Percentiles rank a stretch among this genome's conserved stretches.
These are phyloP conservation scores for Verticillium nonalfalfae DNA, from an alignment of 2,329 filamentous ascomycete species.

Conservation along the genomic window DNA sequence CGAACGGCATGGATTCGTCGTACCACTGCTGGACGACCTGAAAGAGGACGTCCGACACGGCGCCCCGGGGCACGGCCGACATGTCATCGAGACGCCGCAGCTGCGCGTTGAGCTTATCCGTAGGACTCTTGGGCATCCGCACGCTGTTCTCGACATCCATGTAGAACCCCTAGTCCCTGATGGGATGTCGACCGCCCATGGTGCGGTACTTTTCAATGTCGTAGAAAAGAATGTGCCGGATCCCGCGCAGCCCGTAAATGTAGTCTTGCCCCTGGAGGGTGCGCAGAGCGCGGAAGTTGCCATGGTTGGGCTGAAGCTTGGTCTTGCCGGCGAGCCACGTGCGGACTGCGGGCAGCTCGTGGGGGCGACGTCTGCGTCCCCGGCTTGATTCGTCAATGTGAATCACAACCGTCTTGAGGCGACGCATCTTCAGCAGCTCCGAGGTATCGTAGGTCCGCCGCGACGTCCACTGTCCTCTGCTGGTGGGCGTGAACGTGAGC, in stretches of 20 bases:
- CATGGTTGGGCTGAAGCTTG: slow-evolving; percentile 29
- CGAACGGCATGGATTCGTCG: slow-evolving; percentile 6
- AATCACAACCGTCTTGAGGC: slow-evolving; percentile 32
- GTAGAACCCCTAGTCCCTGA: slow-evolving; percentile 25
- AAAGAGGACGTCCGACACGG: slow-evolving; percentile 11
- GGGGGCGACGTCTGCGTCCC: slow-evolving; percentile 22
- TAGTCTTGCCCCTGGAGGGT: slow-evolving; percentile 38
- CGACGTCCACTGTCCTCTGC: slow-evolving; percentile 22
- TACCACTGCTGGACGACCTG: slow-evolving; percentile 16
- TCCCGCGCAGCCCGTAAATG: slow-evolving; percentile 34
- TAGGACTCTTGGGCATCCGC: slow-evolving; percentile 13
- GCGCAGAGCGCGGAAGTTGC: slow-evolving; percentile 27
- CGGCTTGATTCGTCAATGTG: slow-evolving; percentile 30
- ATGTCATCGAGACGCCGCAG: slow-evolving; percentile 17
- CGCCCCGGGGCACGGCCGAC: slow-evolving; percentile 7
- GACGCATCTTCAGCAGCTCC: slow-evolving; percentile 25
- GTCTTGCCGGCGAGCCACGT: slow-evolving; percentile 22
- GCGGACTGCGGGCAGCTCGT: slow-evolving; percentile 22
- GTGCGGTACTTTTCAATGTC: slow-evolving; percentile 22
- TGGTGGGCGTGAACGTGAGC: slow-evolving; percentile 10
- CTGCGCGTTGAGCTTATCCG: slow-evolving; percentile 8
- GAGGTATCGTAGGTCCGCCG: slow-evolving; percentile 27
- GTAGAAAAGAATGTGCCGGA: slow-evolving; percentile 32
- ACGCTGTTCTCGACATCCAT: slow-evolving; percentile 22
- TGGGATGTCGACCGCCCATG: slow-evolving; percentile 2